A percentile compares a stretch with the other conserved stretches of the same genome.
Conservation (phyloP, 441 rosid species). For the Populus hybrid region DNA sequence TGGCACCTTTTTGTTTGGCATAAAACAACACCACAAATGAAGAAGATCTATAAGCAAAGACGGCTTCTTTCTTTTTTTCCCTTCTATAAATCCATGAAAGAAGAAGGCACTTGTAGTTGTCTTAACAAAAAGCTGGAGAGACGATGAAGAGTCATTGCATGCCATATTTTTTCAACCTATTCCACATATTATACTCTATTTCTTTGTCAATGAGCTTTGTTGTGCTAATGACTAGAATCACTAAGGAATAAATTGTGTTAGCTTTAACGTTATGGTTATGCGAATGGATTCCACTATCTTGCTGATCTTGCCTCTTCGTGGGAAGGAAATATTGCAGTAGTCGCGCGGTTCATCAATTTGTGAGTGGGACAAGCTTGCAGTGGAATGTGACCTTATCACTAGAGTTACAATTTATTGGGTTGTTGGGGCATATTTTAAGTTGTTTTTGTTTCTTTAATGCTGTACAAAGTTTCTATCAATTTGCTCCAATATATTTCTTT, state of each 20-base stretch:
- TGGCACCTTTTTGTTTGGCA: not conserved
- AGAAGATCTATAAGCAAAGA: no score
- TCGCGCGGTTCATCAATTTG: not conserved
- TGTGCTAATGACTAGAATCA: not conserved
- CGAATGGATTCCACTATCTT: conserved; percentile 12
- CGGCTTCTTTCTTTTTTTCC: not conserved
- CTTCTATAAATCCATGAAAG: not conserved
- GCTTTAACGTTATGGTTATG: not conserved
- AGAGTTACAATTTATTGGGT: not conserved
- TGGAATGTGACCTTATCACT: not conserved
- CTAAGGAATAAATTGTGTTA: not conserved
- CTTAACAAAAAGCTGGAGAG: not conserved
- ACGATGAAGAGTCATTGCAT: not conserved
- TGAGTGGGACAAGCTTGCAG: not conserved
- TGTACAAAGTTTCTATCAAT: not conserved
- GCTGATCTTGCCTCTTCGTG: not conserved
- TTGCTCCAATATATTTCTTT: not conserved
- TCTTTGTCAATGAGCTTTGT: not conserved
- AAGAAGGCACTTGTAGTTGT: not conserved
- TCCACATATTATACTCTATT: not conserved
- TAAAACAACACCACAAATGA: not conserved
- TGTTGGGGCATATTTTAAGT: not conserved
- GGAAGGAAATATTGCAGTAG: not conserved
- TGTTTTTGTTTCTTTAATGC: not conserved
- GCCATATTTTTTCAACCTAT: not conserved